Evolutionary conservation across 331 rosid species (phyloP).

Genomic region (Pyracantha coccinea): DNA sequence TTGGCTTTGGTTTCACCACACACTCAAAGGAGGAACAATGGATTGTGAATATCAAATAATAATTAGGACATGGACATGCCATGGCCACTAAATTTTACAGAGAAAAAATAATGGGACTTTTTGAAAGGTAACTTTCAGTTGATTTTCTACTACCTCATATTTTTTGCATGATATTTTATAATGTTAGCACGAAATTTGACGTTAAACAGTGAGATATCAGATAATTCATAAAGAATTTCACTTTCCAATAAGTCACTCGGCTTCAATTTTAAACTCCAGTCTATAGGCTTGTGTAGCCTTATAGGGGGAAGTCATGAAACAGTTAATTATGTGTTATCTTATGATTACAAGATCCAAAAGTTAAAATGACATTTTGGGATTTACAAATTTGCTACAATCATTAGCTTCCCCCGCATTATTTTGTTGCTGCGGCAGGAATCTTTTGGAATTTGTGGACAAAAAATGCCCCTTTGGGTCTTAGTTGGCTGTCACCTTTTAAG

Average conservation of each 20-base stretch:
- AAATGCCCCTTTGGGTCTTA: not conserved
- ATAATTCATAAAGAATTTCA: too few relatives aligned
- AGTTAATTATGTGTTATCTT: not conserved
- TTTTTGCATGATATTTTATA: too few relatives aligned
- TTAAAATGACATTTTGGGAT: not conserved
- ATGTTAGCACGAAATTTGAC: fast-evolving
- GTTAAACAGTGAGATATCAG: too few relatives aligned
- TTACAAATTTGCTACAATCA: not conserved
- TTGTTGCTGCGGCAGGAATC: not conserved
- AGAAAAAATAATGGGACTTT: too few relatives aligned
- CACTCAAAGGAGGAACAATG: not conserved
- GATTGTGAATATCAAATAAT: not conserved
- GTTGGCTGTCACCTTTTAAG: not conserved
- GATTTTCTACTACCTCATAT: fast-evolving
- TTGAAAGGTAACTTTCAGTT: fast-evolving
- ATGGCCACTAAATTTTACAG: too few relatives aligned
- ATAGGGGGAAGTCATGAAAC: not conserved
- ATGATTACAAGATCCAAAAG: not conserved
- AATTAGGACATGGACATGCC: not conserved
- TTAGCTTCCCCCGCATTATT: not conserved
- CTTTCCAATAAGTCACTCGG: too few relatives aligned
- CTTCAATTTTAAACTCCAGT: not conserved
- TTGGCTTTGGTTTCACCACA: not conserved
- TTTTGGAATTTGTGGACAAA: not conserved
- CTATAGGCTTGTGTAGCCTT: too few relatives aligned